These are phyloP conservation scores for Linnemannia hyalina DNA, from an alignment of 192 early-diverging fungal species.

Conservation along the genomic window DNA sequence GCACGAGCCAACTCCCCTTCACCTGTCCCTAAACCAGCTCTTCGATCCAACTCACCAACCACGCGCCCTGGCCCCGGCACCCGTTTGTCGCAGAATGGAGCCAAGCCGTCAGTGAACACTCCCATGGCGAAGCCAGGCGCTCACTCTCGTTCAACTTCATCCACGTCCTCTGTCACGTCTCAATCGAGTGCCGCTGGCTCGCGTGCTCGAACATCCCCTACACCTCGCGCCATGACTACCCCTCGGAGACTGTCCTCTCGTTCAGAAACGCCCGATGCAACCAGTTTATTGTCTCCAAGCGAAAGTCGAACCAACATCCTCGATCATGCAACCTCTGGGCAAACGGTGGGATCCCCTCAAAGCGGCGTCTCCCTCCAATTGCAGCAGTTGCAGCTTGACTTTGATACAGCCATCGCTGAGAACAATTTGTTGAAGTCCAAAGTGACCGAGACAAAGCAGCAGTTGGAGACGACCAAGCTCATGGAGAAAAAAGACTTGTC, in stretches of 20 bases:
- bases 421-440: conserved; percentile 78
- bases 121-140: conserved; percentile 11
- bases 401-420: conserved; percentile 79
- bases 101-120: conserved; percentile 27
- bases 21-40: conserved; percentile 25
- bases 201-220: conserved; percentile 33
- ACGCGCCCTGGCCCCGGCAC: conserved; percentile 6
- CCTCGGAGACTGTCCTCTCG: conserved; percentile 40
- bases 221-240: conserved; percentile 33
- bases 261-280: conserved; percentile 40
- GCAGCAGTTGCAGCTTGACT: conserved; percentile 73
- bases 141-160: conserved; percentile 40
- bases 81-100: conserved; percentile 26
- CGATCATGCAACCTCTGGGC: conserved; percentile 44
- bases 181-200: conserved; percentile 35
- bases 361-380: conserved; percentile 45
- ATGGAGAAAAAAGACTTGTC: conserved; percentile 47
- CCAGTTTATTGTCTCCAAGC: conserved; percentile 24
- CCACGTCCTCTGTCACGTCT: conserved; percentile 50
- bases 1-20: conserved; percentile 46
- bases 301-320: conserved; percentile 38
- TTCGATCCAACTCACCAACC: conserved; percentile 30
- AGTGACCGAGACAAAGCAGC: conserved; percentile 71
- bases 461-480: conserved; percentile 60
- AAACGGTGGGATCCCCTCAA: conserved; percentile 18